Percentiles rank a stretch among this genome's conserved stretches.
Evolutionary conservation across 2,329 filamentous ascomycete genomes (phyloP).

Genomic region (Pseudocercospora crystallina): DNA sequence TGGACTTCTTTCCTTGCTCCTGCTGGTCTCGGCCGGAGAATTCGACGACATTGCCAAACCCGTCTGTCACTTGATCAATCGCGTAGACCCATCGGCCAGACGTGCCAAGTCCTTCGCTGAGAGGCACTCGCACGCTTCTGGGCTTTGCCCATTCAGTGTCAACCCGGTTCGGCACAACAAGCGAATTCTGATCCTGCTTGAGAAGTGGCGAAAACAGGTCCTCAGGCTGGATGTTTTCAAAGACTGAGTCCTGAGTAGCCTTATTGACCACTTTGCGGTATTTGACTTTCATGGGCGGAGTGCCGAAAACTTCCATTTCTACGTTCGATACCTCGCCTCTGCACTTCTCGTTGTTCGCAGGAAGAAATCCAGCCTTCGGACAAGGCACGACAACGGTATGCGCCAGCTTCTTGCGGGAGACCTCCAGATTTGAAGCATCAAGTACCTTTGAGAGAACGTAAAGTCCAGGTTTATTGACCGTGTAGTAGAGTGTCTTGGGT

Average conservation of each 20-base stretch:
- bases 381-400: slow-evolving; percentile 85
- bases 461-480: slow-evolving; percentile 80
- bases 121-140: slow-evolving; percentile 71
- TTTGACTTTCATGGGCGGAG: slow-evolving; percentile 85
- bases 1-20: slow-evolving; percentile 37
- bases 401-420: slow-evolving; percentile 58
- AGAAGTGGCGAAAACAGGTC: slow-evolving; percentile 76
- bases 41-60: slow-evolving; percentile 78
- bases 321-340: slow-evolving; percentile 85
- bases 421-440: slow-evolving; percentile 88
- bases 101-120: slow-evolving; percentile 84
- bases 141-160: slow-evolving; percentile 79
- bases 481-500: slow-evolving; percentile 60
- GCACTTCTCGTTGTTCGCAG: slow-evolving; percentile 68
- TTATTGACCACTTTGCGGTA: slow-evolving; percentile 88
- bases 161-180: slow-evolving; percentile 59
- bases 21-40: slow-evolving; percentile 72
- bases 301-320: slow-evolving; percentile 78
- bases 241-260: slow-evolving; percentile 79
- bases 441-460: slow-evolving; percentile 83
- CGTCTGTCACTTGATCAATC: slow-evolving; percentile 89
- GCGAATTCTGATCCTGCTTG: slow-evolving; percentile 50
- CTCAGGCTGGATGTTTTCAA: slow-evolving; percentile 91
- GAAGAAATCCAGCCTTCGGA: slow-evolving; percentile 73
- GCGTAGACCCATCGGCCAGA: slow-evolving; percentile 85